Conservation (phyloP, 768 basidiomycete species). For the Pisolithus orientalis region DNA sequence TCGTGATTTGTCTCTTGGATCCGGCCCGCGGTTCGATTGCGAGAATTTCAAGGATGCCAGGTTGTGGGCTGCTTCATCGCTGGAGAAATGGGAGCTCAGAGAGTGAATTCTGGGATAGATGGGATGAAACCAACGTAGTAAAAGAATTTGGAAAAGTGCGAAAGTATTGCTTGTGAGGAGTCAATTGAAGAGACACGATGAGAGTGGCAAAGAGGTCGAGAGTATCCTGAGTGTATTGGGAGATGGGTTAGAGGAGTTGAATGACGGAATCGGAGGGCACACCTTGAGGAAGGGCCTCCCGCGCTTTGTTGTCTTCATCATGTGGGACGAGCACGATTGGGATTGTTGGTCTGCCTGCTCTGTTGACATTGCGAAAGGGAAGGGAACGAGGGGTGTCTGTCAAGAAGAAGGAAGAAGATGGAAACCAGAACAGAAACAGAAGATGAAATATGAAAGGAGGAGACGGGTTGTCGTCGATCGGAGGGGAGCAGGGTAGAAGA, state of each 20-base stretch:
- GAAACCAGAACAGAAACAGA: constrained; percentile 26
- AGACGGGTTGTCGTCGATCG: constrained; percentile 6
- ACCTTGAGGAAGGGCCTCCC: constrained; percentile 94
- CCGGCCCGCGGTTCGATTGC: constrained; percentile 96
- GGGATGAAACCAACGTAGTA: constrained; percentile 65
- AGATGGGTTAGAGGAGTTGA: constrained; percentile 4
- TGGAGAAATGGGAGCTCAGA: constrained; percentile 27
- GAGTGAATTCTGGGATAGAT: neutral
- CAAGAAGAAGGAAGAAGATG: constrained; percentile 16
- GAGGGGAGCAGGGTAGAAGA: constrained; percentile 11
- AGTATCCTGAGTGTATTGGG: constrained; percentile 62
- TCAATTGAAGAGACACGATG: constrained; percentile 85
- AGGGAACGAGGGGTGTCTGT: constrained; percentile 10
- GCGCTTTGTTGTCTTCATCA: constrained; percentile 98
- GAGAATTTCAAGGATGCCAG: constrained; percentile 96
- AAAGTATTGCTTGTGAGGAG: constrained; percentile 93
- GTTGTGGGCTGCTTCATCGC: constrained; percentile 93
- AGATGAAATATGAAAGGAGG: constrained; percentile 27
- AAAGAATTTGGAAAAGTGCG: constrained; percentile 92
- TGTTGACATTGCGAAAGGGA: constrained; percentile 31
- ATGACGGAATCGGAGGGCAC: neutral
- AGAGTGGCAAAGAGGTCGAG: constrained; percentile 97
- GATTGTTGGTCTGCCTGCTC: constrained; percentile 34
- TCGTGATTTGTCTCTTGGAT: constrained; percentile 95
- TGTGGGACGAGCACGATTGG: constrained; percentile 72